Evolutionary conservation across 371 early-diverging fungal species (phyloP).

Genomic region (Syncephalastrum racemosum): DNA sequence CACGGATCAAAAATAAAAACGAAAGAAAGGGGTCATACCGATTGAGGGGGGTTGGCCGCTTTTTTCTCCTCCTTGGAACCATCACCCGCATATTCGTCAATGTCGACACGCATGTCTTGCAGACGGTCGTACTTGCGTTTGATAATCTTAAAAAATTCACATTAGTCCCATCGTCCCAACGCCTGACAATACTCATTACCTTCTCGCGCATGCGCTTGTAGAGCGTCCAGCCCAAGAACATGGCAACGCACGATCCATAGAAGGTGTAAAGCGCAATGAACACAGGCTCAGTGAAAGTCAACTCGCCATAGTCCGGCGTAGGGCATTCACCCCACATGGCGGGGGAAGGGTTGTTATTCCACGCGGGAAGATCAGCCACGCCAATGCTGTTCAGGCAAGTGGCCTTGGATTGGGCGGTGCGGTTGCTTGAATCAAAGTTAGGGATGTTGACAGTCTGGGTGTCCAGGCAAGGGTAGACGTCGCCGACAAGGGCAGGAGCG

Average conservation of each 20-base stretch:
- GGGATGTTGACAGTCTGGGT: slow-evolving; percentile 31
- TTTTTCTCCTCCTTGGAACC: slow-evolving; percentile 12
- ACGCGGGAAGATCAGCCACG: slow-evolving; percentile 29
- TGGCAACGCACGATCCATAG: slow-evolving; percentile 59
- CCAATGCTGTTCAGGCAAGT: slow-evolving; percentile 38
- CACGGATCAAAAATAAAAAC: not conserved
- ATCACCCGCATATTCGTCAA: slow-evolving; percentile 6
- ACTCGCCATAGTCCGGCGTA: slow-evolving; percentile 40
- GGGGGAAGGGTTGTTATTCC: slow-evolving; percentile 30
- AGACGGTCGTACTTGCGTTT: slow-evolving; percentile 2
- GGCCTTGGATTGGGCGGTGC: slow-evolving; percentile 33
- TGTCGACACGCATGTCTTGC: slow-evolving; percentile 1
- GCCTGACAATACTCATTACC: slow-evolving; percentile 10
- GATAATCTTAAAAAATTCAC: not conserved
- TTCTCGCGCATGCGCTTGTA: slow-evolving; percentile 57
- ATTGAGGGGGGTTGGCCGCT: slow-evolving; percentile 10
- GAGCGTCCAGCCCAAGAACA: slow-evolving; percentile 50
- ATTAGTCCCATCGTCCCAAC: slow-evolving; percentile 1
- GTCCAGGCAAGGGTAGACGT: slow-evolving; percentile 29
- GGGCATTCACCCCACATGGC: slow-evolving; percentile 60
- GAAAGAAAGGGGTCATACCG: slow-evolving; percentile 1
- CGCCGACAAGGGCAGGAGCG: slow-evolving; percentile 26
- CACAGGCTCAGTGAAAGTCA: slow-evolving; percentile 42
- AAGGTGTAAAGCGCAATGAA: slow-evolving; percentile 53
- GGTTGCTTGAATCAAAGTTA: slow-evolving; percentile 44